These are phyloP conservation scores for Termitomyces eurrhizus DNA, from an alignment of 768 basidiomycete species.

Conservation along the genomic window DNA sequence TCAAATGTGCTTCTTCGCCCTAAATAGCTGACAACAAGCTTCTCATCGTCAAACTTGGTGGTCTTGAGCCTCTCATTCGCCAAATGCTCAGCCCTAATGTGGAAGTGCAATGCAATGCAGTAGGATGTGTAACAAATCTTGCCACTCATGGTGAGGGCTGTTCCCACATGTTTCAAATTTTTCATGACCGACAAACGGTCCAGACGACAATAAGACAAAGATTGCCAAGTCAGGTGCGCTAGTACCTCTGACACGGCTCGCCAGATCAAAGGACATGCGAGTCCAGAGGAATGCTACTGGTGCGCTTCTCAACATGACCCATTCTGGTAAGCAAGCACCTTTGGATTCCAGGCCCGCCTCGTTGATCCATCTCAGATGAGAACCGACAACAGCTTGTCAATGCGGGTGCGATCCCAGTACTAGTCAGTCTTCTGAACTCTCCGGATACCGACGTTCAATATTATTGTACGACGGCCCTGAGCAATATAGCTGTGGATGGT, in stretches of 20 bases:
- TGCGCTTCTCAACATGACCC: slow-evolving; percentile 98
- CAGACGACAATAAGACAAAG: slow-evolving; percentile 99
- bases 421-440: slow-evolving; percentile 90
- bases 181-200: slow-evolving; percentile 5
- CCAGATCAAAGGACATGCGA: slow-evolving; percentile 98
- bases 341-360: slow-evolving; percentile 2
- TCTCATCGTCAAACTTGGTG: slow-evolving; percentile 96
- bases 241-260: slow-evolving; percentile 92
- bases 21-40: slow-evolving; percentile 93
- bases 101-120: slow-evolving; percentile 99
- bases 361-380: slow-evolving; percentile 59
- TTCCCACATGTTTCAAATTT: slow-evolving; percentile 10
- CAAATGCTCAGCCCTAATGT: slow-evolving; percentile 99
- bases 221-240: slow-evolving; percentile 99
- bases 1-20: slow-evolving; percentile 11
- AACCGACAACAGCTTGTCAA: slow-evolving; percentile 98
- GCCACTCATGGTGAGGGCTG: slow-evolving; percentile 82
- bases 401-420: slow-evolving; percentile 96
- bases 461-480: slow-evolving; percentile 97
- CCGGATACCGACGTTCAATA: slow-evolving; percentile 99
- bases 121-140: slow-evolving; percentile 97
- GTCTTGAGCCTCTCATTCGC: slow-evolving; percentile 94
- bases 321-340: slow-evolving; percentile 66
- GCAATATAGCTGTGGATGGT: slow-evolving; percentile 98
- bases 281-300: slow-evolving; percentile 99